phyloP scores from a whole-genome alignment of 2,329 filamentous ascomycete genomes.

The Cladosporium sp. region DNA sequence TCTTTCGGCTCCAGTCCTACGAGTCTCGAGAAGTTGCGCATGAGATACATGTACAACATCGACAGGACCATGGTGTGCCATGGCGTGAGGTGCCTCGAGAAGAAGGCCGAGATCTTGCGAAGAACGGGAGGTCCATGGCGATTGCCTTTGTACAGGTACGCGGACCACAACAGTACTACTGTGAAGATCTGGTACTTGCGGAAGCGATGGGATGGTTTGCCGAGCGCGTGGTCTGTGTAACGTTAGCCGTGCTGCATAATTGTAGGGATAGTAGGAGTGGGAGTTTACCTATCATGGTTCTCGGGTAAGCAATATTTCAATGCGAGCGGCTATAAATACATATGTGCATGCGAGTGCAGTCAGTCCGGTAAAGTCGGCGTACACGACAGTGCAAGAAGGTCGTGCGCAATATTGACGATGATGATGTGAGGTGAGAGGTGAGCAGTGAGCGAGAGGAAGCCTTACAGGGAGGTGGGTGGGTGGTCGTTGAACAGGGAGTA shows the following conservation, averaged over 20 bases:
- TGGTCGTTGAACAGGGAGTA: neutral
- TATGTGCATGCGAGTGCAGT: constrained; percentile 8
- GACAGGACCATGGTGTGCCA: constrained; percentile 90
- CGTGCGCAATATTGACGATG: neutral
- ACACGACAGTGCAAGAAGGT: neutral
- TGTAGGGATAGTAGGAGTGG: neutral
- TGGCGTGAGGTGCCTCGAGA: constrained; percentile 72
- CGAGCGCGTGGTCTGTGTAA: constrained; percentile 78
- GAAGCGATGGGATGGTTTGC: constrained; percentile 86
- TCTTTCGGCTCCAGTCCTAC: constrained; percentile 90
- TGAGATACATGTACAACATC: constrained; percentile 86
- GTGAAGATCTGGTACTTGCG: constrained; percentile 89
- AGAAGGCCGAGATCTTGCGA: constrained; percentile 68
- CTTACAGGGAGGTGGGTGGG: constrained; percentile 3
- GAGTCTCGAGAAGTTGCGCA: constrained; percentile 91
- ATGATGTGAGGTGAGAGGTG: neutral
- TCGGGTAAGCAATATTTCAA: neutral
- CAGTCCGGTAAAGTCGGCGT: neutral
- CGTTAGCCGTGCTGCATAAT: constrained; percentile 4
- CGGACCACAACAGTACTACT: constrained; percentile 87
- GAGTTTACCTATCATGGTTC: constrained; percentile 21
- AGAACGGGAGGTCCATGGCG: constrained; percentile 83
- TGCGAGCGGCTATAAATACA: constrained; percentile 12
- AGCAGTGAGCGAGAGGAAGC: neutral
- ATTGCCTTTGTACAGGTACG: constrained; percentile 80